These are phyloP conservation scores for Sugiyamaella chiloensis DNA, from an alignment of 805 yeast genomes.

Conservation along the genomic window DNA sequence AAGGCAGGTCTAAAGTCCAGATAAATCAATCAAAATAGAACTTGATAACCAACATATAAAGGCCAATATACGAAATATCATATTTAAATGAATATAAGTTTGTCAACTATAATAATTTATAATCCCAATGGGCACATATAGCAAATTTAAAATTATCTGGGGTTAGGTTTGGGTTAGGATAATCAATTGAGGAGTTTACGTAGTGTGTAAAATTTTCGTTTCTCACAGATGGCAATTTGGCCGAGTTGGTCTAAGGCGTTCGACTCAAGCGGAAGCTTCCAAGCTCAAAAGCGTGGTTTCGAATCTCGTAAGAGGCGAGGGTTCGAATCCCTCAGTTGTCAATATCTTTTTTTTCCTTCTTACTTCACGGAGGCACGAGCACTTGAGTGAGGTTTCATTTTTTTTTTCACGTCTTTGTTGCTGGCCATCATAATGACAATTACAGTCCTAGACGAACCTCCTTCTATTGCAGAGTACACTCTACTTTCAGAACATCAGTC, in stretches of 20 bases:
- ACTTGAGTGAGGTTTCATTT: background rate
- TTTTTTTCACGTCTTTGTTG: background rate
- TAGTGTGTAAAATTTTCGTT: no score
- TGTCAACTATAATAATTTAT: no score
- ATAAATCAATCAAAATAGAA: no score
- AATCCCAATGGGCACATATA: no score
- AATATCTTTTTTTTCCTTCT: constrained; percentile 37
- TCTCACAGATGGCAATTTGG: constrained; percentile 63
- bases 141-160: no score
- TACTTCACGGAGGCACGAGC: no score
- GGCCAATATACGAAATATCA: no score
- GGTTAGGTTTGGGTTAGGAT: no score
- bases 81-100: no score
- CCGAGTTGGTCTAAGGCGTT: constrained; percentile 69
- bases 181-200: no score
- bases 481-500: constrained; percentile 31
- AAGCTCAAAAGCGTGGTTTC: constrained; percentile 21
- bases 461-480: constrained; percentile 25
- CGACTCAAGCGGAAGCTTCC: constrained; percentile 62
- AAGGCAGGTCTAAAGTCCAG: no score
- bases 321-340: constrained; percentile 85
- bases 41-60: no score
- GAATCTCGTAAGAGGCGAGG: constrained; percentile 81
- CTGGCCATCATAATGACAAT: background rate
- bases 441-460: constrained; percentile 7